A percentile compares a stretch with the other conserved stretches of the same genome.
Evolutionary conservation across 2,329 filamentous ascomycete species (phyloP).

Genomic region (Didymella lethalis): DNA sequence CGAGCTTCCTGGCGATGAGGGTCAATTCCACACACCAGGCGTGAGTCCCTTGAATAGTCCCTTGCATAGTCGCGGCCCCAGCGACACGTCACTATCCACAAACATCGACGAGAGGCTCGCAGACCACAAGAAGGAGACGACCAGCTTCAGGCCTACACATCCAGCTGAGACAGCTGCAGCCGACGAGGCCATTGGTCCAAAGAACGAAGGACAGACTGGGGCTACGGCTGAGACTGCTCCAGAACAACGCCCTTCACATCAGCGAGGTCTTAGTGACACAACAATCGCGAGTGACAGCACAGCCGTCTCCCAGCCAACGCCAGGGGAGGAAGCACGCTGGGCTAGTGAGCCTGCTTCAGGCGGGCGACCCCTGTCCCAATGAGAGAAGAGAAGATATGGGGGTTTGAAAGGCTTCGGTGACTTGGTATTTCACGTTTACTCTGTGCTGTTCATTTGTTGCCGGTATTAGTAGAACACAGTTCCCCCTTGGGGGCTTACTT

Average conservation of each 20-base stretch:
- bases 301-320: constrained; percentile 46
- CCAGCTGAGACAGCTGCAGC: constrained; percentile 1
- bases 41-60: constrained; percentile 24
- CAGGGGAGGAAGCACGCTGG: constrained; percentile 45
- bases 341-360: constrained; percentile 12
- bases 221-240: constrained; percentile 3
- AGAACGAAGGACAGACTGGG: not conserved
- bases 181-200: not conserved
- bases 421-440: not conserved
- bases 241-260: constrained; percentile 42
- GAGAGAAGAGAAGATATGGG: not conserved
- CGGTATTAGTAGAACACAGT: constrained; percentile 8
- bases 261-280: constrained; percentile 42
- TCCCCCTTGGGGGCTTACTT: not conserved
- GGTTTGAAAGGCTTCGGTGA: not conserved
- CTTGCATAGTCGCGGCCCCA: constrained; percentile 35
- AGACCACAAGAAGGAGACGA: constrained; percentile 14
- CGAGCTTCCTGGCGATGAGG: constrained; percentile 46
- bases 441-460: not conserved
- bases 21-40: constrained; percentile 24
- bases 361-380: constrained; percentile 28
- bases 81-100: constrained; percentile 35
- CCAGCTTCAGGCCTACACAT: not conserved
- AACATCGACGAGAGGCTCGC: constrained; percentile 43
- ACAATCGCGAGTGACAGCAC: constrained; percentile 47